phyloP scores from a whole-genome alignment of 2,329 filamentous ascomycete species.

The Reticulascus tulasneorum region DNA sequence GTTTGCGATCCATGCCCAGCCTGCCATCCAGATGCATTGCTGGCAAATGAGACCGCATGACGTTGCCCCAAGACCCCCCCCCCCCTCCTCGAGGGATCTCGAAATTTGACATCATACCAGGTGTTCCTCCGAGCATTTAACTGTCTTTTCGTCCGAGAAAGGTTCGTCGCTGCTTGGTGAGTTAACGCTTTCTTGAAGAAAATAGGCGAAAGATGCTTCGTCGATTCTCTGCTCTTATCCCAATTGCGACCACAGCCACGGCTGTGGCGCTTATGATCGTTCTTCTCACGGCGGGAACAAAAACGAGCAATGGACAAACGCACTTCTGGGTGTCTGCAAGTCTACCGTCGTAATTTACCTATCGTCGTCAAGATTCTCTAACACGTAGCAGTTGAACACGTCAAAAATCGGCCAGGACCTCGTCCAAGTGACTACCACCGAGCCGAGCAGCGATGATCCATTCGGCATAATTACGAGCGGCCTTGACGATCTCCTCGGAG shows the following conservation, averaged over 20 bases:
- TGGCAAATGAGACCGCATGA: no score
- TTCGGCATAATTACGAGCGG: conserved; percentile 8
- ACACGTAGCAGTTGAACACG: conserved; percentile 12
- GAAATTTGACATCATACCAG: no score
- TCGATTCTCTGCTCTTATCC: conserved; percentile 8
- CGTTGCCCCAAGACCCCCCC: no score
- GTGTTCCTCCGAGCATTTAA: no score
- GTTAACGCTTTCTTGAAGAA: no score
- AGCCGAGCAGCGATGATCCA: conserved; percentile 1
- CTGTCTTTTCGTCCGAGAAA: no score
- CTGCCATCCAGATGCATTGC: no score
- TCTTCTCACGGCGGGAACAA: conserved; percentile 7
- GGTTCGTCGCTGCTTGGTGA: no score
- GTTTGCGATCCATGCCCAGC: no score
- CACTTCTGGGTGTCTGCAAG: conserved; percentile 12
- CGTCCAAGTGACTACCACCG: conserved; percentile 6
- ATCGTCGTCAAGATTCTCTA: not conserved
- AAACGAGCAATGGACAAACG: conserved; percentile 2
- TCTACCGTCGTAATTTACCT: not conserved
- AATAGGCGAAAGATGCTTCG: no score
- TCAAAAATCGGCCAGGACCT: conserved; percentile 14
- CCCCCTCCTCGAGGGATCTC: no score
- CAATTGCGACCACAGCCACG: conserved; percentile 9
- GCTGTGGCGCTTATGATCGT: conserved; percentile 32
- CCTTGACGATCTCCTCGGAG: conserved; percentile 10